phyloP scores from a whole-genome alignment of 2,329 filamentous ascomycete species.

The Thielaviopsis cerberus region DNA sequence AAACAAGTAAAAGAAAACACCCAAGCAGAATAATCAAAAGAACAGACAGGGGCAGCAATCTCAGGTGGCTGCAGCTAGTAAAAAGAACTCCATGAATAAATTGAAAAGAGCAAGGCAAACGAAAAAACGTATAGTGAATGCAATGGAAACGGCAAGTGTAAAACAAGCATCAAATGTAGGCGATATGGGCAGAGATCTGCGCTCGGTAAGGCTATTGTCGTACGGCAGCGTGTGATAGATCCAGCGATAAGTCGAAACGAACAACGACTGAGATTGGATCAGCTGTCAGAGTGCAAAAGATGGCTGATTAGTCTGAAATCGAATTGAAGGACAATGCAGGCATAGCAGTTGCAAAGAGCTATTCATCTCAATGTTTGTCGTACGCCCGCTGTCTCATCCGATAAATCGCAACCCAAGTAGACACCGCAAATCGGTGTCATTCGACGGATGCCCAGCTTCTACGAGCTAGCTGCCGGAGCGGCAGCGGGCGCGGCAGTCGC shows the following conservation, averaged over 20 bases:
- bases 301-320: too few relatives aligned
- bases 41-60: neutral
- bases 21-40: neutral
- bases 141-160: neutral
- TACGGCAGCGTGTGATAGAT: neutral
- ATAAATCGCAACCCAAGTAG: neutral
- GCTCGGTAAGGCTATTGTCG: neutral
- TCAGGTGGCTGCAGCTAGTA: neutral
- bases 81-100: neutral
- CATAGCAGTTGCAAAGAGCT: too few relatives aligned
- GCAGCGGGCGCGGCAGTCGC: neutral
- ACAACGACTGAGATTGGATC: neutral
- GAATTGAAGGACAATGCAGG: neutral
- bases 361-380: too few relatives aligned
- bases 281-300: neutral
- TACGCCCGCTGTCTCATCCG: neutral
- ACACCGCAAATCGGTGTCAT: neutral
- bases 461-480: neutral
- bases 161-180: neutral
- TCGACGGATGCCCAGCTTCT: conserved; percentile 2
- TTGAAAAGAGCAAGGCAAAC: neutral
- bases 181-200: neutral
- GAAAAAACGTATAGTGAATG: neutral
- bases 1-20: neutral
- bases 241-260: neutral